Conservation (phyloP, 2,329 filamentous ascomycete species). For the Sporothrix curviconia region DNA sequence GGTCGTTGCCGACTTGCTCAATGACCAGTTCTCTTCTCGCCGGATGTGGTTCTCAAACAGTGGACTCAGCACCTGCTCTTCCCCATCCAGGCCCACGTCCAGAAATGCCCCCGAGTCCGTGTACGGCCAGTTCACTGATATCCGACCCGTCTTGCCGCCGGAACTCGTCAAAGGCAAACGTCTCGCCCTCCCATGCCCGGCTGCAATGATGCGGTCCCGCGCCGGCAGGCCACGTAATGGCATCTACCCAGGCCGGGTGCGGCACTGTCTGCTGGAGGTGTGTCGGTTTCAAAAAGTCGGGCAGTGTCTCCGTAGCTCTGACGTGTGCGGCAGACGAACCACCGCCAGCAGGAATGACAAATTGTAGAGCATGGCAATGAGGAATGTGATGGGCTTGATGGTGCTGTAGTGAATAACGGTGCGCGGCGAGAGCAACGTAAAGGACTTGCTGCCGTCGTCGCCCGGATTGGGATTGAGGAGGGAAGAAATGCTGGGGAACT, state of each 20-base stretch:
- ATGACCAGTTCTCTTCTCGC: slow-evolving; percentile 5
- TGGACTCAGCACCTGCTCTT: slow-evolving; percentile 6
- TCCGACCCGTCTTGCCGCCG: neutral
- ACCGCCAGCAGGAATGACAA: slow-evolving; percentile 16
- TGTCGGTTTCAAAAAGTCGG: slow-evolving; percentile 21
- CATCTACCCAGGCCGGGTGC: slow-evolving; percentile 24
- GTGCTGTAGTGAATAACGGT: slow-evolving; percentile 8
- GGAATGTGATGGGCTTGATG: slow-evolving; percentile 12
- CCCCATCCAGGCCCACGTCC: slow-evolving; percentile 13
- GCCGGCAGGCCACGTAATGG: slow-evolving; percentile 15
- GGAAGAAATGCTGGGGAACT: slow-evolving; percentile 24
- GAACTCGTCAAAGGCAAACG: slow-evolving; percentile 5
- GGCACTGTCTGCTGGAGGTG: slow-evolving; percentile 22
- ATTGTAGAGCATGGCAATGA: slow-evolving; percentile 20
- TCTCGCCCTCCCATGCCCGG: slow-evolving; percentile 1
- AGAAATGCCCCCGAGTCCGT: slow-evolving; percentile 10
- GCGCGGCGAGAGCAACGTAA: slow-evolving; percentile 7
- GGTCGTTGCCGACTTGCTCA: neutral
- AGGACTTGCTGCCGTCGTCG: slow-evolving; percentile 4
- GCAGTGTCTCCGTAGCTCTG: slow-evolving; percentile 23
- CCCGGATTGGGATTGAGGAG: slow-evolving; percentile 19
- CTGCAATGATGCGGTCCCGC: slow-evolving; percentile 9
- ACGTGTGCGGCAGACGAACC: slow-evolving; percentile 22
- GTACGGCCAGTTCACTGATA: slow-evolving; percentile 16
- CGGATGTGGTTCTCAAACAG: slow-evolving; percentile 15